Base-by-base conservation (phyloP, 345 rosid species). In the Eucalyptus marginata region DNA sequence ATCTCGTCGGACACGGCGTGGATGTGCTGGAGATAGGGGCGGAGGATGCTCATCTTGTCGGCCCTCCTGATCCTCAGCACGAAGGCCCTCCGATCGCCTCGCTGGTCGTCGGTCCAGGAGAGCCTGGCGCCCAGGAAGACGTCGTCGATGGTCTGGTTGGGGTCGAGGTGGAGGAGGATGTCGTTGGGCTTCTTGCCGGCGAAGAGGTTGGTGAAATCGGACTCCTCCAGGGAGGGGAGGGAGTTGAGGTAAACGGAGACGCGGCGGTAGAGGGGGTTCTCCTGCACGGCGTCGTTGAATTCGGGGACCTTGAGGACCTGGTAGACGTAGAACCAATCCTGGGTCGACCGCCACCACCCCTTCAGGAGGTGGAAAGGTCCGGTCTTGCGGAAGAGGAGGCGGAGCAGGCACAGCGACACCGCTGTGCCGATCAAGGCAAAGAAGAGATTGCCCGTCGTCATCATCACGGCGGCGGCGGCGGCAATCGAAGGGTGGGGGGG, bases 21-120 rank as follows among this genome's bases (percentile, higher is more conserved):
- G 87, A 98, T 96, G 90, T 98, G 99, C 51, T 97, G 98, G 44
- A 98, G 97, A 90, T 98, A 98, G 7, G 99, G 93, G 13, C 95
- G 94, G 81, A 98, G 96, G 62, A 98, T 92, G 31, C 99, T 93
- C 24, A 98, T 92, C 90, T 96, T 98, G 62, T 96, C 99, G 4
- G 95, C 94, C 93, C 91, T 95, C 59, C 99, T 93, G 71, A 97
- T 90, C 93, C 92, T 95, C 91, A 98, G 87, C n/a, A 95, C 93
- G 89, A 97, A 92, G 33, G 88, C 87, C 86, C 89, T 92, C 27
- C 44, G 52, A 86, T 27, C 15, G 51, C 54, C 90, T 58, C 56
- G 54, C 87, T 9, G 91, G 83, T 89, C 88, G 92, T 96, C 95
- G 66, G 91, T 90, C 99, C 99, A 98, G n/a, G 89, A 94, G 68